Percentiles rank a stretch among this genome's conserved stretches.
Conservation (phyloP, 1,284 basidiomycete species). For the Cystobasidiaceae sp. region DNA sequence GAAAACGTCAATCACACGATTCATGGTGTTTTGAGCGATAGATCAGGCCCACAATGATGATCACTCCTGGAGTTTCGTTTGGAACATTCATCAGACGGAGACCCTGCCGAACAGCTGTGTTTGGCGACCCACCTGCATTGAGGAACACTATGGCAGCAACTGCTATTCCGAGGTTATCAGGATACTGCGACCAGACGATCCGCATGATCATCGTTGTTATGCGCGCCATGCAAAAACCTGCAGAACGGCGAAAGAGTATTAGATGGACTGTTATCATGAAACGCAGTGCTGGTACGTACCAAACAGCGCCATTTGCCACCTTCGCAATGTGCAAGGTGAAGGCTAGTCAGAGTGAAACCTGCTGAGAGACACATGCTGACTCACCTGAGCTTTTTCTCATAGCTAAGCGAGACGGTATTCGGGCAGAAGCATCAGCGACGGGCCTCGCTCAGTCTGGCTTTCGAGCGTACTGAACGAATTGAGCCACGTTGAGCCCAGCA, state of each 20-base stretch:
- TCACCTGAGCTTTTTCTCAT: conserved; percentile 14
- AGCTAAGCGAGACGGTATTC: neutral
- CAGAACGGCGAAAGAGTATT: too few relatives aligned
- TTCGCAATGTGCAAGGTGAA: neutral
- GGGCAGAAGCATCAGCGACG: neutral
- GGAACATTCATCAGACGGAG: too few relatives aligned
- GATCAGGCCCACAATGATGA: neutral
- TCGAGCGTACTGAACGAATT: conserved; percentile 5
- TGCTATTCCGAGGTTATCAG: neutral
- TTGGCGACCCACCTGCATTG: conserved; percentile 10
- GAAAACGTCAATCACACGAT: neutral
- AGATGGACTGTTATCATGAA: too few relatives aligned
- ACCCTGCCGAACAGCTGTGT: too few relatives aligned
- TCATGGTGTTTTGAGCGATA: neutral
- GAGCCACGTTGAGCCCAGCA: conserved; percentile 2
- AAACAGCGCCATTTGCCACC: conserved; percentile 27
- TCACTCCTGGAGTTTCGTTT: too few relatives aligned
- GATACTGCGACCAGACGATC: conserved; percentile 19
- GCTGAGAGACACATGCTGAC: too few relatives aligned
- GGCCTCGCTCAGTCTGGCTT: too few relatives aligned
- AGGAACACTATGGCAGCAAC: conserved; percentile 23
- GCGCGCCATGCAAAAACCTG: conserved; percentile 27
- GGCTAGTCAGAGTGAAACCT: too few relatives aligned
- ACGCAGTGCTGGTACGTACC: too few relatives aligned
- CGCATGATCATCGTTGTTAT: conserved; percentile 22